Evolutionary conservation across 208 protist genomes (phyloP).

Genomic region (Sergeia podlipaevii): DNA sequence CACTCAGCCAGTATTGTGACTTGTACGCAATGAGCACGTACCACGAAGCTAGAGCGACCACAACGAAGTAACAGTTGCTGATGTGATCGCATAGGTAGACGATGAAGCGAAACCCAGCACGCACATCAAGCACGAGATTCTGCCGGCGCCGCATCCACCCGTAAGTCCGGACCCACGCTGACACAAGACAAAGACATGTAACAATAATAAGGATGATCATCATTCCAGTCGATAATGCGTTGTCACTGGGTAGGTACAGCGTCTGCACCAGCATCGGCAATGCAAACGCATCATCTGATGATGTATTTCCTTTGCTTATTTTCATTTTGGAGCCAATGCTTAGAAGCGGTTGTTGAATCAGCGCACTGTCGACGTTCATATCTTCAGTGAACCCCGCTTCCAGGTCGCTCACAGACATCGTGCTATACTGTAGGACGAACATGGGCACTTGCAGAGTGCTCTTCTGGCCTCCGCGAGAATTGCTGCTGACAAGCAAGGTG

Average conservation of each 20-base stretch:
- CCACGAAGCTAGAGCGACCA: slow-evolving; percentile 55
- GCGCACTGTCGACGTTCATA: too few species aligned
- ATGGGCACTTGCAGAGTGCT: too few species aligned
- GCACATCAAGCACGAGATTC: slow-evolving; percentile 57
- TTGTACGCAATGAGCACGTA: slow-evolving; percentile 76
- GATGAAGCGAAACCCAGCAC: slow-evolving; percentile 51
- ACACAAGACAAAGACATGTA: slow-evolving; percentile 46
- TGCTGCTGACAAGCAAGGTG: too few species aligned
- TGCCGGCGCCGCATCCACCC: slow-evolving; percentile 82
- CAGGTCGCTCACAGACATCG: too few species aligned
- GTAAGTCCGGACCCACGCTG: slow-evolving; percentile 62
- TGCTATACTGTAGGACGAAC: too few species aligned
- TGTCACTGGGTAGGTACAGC: slow-evolving; percentile 27
- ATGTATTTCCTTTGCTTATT: not conserved
- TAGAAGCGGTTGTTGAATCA: too few species aligned
- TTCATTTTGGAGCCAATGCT: too few species aligned
- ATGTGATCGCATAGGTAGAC: slow-evolving; percentile 77
- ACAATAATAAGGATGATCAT: slow-evolving; percentile 63
- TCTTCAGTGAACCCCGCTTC: too few species aligned
- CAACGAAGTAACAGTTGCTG: slow-evolving; percentile 54
- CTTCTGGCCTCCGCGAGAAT: too few species aligned
- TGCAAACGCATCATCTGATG: too few species aligned
- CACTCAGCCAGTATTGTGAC: slow-evolving; percentile 27
- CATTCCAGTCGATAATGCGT: slow-evolving; percentile 26
- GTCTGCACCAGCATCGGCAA: too few species aligned